Percentiles rank a stretch among this genome's conserved stretches.
Evolutionary conservation across 768 basidiomycete species (phyloP).

Genomic region (Solioccasus polychromus): DNA sequence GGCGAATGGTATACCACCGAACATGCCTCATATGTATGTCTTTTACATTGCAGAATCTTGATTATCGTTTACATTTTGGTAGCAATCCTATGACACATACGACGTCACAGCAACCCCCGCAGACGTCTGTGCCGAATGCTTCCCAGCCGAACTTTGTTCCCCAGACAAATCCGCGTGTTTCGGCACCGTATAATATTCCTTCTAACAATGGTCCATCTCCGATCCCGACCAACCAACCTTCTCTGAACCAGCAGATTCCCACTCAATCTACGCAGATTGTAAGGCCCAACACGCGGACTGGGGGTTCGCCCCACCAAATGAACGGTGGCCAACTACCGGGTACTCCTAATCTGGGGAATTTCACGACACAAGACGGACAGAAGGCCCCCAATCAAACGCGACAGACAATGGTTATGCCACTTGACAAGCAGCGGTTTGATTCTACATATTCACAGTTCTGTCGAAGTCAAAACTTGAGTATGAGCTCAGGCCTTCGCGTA

Average conservation of each 20-base stretch:
- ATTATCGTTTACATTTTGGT: constrained; percentile 7
- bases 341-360: constrained; percentile 33
- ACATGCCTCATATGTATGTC: constrained; percentile 36
- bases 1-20: constrained; percentile 20
- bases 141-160: constrained; percentile 22
- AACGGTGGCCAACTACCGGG: constrained; percentile 27
- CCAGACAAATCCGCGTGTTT: constrained; percentile 14
- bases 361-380: constrained; percentile 20
- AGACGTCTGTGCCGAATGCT: constrained; percentile 6
- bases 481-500: constrained; percentile 40
- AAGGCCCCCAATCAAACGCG: constrained; percentile 18
- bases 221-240: constrained; percentile 15
- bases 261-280: constrained; percentile 30
- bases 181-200: constrained; percentile 21
- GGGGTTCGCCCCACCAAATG: constrained; percentile 38
- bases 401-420: constrained; percentile 27
- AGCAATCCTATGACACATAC: constrained; percentile 21
- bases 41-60: background rate
- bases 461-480: constrained; percentile 36
- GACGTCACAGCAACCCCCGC: constrained; percentile 19
- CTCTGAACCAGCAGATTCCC: constrained; percentile 30
- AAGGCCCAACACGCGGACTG: constrained; percentile 33
- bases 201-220: constrained; percentile 15
- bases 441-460: constrained; percentile 48
- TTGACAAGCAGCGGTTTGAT: constrained; percentile 55